phyloP scores from a whole-genome alignment of 169 alveolate species.

The Ophryocystis elektroscirrha region DNA sequence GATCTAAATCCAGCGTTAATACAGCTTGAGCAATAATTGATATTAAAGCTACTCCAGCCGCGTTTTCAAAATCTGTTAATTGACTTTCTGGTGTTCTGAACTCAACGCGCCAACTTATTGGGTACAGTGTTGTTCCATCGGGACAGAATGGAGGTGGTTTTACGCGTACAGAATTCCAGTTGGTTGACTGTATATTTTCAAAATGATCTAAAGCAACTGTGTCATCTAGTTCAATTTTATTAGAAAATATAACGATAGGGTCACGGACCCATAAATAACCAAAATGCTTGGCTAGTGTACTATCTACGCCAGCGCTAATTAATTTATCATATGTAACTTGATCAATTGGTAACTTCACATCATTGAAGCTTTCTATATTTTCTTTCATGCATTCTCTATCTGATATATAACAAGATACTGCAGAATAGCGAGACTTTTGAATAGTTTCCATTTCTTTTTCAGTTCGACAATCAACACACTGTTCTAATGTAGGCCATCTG shows the following conservation, averaged over 20 bases:
- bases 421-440: slow-evolving; percentile 42
- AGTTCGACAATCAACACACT: slow-evolving; percentile 68
- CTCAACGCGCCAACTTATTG: slow-evolving; percentile 75
- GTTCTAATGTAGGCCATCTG: slow-evolving; percentile 61
- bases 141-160: slow-evolving; percentile 68
- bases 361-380: slow-evolving; percentile 41
- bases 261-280: slow-evolving; percentile 61
- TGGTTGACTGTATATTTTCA: slow-evolving; percentile 71
- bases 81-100: slow-evolving; percentile 78
- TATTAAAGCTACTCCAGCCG: slow-evolving; percentile 30
- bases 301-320: slow-evolving; percentile 44
- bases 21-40: slow-evolving; percentile 39
- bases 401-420: slow-evolving; percentile 34
- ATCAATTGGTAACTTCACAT: slow-evolving; percentile 48
- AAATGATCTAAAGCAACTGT: slow-evolving; percentile 47
- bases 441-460: slow-evolving; percentile 49
- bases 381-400: slow-evolving; percentile 21
- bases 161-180: slow-evolving; percentile 86
- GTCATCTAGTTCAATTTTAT: slow-evolving; percentile 7
- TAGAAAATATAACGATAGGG: slow-evolving; percentile 66
- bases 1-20: slow-evolving; percentile 42
- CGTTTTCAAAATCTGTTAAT: slow-evolving; percentile 72
- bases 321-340: slow-evolving; percentile 37
- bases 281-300: slow-evolving; percentile 58
- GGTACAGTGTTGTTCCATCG: slow-evolving; percentile 1